Evolutionary conservation across 163 green algal genomes (phyloP).

Genomic region (Scenedesmus sp.): DNA sequence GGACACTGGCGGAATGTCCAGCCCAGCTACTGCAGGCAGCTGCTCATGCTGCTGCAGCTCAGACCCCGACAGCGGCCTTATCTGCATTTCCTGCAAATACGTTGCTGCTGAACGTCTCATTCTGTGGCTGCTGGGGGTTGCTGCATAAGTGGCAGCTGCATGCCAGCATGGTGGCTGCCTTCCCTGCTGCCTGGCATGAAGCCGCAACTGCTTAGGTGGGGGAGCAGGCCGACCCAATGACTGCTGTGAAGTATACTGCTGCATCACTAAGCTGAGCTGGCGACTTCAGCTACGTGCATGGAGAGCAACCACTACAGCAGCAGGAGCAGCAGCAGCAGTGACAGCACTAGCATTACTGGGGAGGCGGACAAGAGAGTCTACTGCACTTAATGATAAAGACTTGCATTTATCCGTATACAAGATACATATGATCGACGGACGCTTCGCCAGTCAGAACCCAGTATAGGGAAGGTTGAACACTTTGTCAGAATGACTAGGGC

Average conservation of each 20-base stretch:
- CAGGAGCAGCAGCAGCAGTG: neutral
- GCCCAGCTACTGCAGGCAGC: neutral
- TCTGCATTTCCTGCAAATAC: neutral
- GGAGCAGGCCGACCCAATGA: neutral
- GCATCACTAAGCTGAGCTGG: neutral
- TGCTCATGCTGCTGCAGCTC: neutral
- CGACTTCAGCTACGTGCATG: neutral
- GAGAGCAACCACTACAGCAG: too few species aligned
- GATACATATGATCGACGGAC: neutral
- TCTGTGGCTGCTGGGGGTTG: neutral
- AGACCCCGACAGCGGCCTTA: neutral
- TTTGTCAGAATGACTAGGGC: neutral
- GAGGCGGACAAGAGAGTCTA: neutral
- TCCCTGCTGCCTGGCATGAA: neutral
- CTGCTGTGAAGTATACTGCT: neutral
- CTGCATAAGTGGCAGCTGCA: neutral
- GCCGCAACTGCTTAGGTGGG: neutral
- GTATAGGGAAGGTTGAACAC: neutral
- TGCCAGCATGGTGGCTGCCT: neutral
- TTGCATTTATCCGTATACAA: neutral
- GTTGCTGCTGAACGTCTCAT: neutral
- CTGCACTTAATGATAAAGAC: neutral
- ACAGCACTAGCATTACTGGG: neutral
- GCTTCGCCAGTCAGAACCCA: neutral
- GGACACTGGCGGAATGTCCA: slow-evolving; percentile 31